Evolutionary conservation across 2,329 filamentous ascomycete species (phyloP).

Genomic region (Exophiala dermatitidis): DNA sequence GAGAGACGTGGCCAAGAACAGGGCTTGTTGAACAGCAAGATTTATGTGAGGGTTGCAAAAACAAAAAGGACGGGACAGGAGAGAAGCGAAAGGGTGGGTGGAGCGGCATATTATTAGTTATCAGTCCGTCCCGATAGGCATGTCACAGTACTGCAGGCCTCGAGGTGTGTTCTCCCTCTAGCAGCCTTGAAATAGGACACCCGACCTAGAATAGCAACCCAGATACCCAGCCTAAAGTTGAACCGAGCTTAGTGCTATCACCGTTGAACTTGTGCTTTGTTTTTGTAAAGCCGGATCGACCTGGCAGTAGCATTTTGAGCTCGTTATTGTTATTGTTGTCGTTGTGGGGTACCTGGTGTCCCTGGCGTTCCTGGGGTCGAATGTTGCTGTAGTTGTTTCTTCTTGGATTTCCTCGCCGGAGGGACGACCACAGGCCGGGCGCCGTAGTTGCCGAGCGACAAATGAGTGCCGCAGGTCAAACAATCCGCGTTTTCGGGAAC

Average conservation of each 20-base stretch:
- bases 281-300: too few relatives aligned
- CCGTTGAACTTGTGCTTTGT: too few relatives aligned
- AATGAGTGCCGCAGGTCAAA: constrained; percentile 72
- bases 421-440: constrained; percentile 37
- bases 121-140: not conserved
- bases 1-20: too few relatives aligned
- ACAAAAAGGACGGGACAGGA: not conserved
- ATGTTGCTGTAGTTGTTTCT: constrained; percentile 50
- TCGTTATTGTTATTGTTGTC: too few relatives aligned
- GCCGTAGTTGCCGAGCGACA: constrained; percentile 70
- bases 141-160: not conserved
- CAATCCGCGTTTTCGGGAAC: constrained; percentile 60
- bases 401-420: constrained; percentile 63
- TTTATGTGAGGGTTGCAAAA: too few relatives aligned
- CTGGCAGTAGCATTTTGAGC: too few relatives aligned
- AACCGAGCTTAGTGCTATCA: too few relatives aligned
- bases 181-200: not conserved
- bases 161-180: not conserved
- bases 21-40: too few relatives aligned
- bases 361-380: not conserved
- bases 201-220: not conserved
- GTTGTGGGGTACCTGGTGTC: too few relatives aligned
- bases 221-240: not conserved
- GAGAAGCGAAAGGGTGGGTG: not conserved
- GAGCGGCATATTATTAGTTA: constrained; percentile 4